These are phyloP conservation scores for Trichosporon coremiiforme DNA, from an alignment of 1,284 basidiomycete species.

Conservation along the genomic window DNA sequence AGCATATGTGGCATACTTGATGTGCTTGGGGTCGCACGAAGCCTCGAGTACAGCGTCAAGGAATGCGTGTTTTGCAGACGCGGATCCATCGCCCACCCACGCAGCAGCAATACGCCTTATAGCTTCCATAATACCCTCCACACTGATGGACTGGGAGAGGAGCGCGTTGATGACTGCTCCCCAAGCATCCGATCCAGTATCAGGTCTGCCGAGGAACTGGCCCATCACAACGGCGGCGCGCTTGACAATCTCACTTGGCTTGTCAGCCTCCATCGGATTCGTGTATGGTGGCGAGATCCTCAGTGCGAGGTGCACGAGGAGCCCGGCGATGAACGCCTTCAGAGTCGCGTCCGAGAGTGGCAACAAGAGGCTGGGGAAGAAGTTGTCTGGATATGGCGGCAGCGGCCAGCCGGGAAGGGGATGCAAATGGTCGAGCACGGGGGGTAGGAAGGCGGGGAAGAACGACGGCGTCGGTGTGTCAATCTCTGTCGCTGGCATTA, in stretches of 20 bases:
- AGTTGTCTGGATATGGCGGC: conserved; percentile 59
- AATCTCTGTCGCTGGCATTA: conserved; percentile 13
- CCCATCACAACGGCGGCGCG: conserved; percentile 34
- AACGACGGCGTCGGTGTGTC: conserved; percentile 37
- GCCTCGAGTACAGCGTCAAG: conserved; percentile 45
- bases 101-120: conserved; percentile 42
- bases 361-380: conserved; percentile 70
- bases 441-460: conserved; percentile 42
- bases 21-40: conserved; percentile 55
- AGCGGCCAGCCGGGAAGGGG: conserved; percentile 60
- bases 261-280: conserved; percentile 22
- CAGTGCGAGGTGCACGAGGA: conserved; percentile 37
- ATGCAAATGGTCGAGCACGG: conserved; percentile 58
- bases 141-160: not conserved
- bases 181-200: conserved; percentile 41
- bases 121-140: conserved; percentile 23
- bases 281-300: conserved; percentile 24
- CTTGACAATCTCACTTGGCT: conserved; percentile 34
- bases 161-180: conserved; percentile 34
- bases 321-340: conserved; percentile 33
- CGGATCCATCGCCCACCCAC: conserved; percentile 38
- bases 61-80: conserved; percentile 33
- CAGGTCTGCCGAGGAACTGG: conserved; percentile 39
- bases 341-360: conserved; percentile 58
- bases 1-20: conserved; percentile 51